Evolutionary conservation across 352 stramenopile genomes (phyloP).

Genomic region (Globisporangium acanthophoron): DNA sequence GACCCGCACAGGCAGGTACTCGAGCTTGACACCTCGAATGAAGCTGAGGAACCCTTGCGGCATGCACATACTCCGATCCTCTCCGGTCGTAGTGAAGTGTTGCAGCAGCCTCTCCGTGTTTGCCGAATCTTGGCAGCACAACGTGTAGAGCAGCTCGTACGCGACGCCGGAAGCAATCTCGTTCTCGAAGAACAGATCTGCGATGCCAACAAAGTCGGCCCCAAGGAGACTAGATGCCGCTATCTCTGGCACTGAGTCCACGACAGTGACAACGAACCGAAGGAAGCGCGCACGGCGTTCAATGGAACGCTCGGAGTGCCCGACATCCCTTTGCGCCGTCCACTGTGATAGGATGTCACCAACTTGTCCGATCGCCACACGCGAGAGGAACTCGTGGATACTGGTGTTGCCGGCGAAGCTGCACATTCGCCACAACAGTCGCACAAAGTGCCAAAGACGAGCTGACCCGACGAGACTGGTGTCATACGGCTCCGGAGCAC

Average conservation of each 20-base stretch:
- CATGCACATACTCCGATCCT: background rate
- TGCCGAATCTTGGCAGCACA: slow-evolving; percentile 3
- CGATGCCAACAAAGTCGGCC: slow-evolving; percentile 1
- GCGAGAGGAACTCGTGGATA: background rate
- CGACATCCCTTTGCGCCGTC: slow-evolving; percentile 1
- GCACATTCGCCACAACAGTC: slow-evolving; percentile 13
- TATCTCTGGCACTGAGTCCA: background rate
- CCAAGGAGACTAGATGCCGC: background rate
- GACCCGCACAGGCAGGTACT: slow-evolving; percentile 5
- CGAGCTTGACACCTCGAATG: slow-evolving; percentile 1
- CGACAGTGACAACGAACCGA: background rate
- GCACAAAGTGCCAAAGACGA: slow-evolving; percentile 24
- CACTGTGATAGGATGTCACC: slow-evolving; percentile 1
- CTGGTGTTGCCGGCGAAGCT: background rate
- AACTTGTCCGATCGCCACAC: background rate
- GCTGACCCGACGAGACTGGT: slow-evolving; percentile 20
- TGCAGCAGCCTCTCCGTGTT: background rate
- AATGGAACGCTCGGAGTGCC: background rate
- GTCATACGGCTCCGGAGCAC: slow-evolving; percentile 15
- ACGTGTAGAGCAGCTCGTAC: slow-evolving; percentile 10
- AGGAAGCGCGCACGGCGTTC: slow-evolving; percentile 8
- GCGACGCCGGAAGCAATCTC: slow-evolving; percentile 1
- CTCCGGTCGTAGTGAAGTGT: background rate
- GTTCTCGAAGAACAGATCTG: slow-evolving; percentile 3
- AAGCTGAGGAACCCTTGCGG: slow-evolving; percentile 2